Evolutionary conservation across 495 filamentous ascomycete genomes (phyloP).

Genomic region (Aspergillus biplanus): DNA sequence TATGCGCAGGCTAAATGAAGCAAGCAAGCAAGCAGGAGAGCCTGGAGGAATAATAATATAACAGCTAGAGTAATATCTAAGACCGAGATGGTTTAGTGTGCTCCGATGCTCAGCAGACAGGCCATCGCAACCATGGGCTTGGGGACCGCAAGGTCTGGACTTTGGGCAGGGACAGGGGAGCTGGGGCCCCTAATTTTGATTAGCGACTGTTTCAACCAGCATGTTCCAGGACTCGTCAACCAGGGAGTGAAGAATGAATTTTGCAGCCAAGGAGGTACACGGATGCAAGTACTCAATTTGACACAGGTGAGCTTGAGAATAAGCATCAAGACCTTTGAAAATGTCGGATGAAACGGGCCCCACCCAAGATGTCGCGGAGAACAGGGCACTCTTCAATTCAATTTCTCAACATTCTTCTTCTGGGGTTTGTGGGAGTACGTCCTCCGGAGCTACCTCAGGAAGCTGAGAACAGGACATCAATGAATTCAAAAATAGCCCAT

Average conservation of each 20-base stretch:
- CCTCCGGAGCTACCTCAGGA: not conserved
- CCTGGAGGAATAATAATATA: not conserved
- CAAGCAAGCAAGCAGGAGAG: not conserved
- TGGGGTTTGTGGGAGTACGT: not conserved
- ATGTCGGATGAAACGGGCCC: slow-evolving; percentile 11
- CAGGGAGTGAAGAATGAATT: not conserved
- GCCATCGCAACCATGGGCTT: not conserved
- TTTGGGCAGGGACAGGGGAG: slow-evolving; percentile 16
- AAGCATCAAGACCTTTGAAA: slow-evolving; percentile 8
- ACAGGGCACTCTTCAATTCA: not conserved
- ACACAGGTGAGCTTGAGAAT: slow-evolving; percentile 14
- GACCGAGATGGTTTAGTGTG: too few species aligned
- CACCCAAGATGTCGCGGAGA: not conserved
- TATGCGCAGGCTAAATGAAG: slow-evolving; percentile 7
- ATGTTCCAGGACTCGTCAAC: not conserved
- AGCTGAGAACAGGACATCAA: not conserved
- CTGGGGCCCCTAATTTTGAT: slow-evolving; percentile 18
- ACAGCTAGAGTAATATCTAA: not conserved
- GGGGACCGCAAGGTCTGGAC: slow-evolving; percentile 8
- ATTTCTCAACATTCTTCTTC: not conserved
- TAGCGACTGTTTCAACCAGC: slow-evolving; percentile 3
- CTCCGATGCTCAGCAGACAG: not conserved
- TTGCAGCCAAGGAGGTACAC: slow-evolving; percentile 8
- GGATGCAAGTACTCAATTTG: slow-evolving; percentile 10
- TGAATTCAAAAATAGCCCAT: not conserved